Evolutionary conservation across 2,329 filamentous ascomycete species (phyloP).

Genomic region (Colletotrichum sp.): DNA sequence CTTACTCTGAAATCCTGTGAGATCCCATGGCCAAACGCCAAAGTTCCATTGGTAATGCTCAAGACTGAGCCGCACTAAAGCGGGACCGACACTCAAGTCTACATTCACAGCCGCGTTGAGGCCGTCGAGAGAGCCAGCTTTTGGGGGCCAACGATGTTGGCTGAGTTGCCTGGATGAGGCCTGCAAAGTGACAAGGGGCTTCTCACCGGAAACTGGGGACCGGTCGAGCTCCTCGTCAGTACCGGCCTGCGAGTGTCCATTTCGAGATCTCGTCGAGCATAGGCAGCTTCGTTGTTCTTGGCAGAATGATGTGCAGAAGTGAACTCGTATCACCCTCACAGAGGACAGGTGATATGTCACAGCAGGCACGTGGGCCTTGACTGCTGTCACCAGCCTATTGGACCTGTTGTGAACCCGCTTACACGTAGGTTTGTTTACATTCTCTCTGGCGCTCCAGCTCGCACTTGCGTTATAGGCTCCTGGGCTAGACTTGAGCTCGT

Average conservation of each 20-base stretch:
- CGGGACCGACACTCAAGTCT: background rate
- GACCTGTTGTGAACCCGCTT: background rate
- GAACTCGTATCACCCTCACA: background rate
- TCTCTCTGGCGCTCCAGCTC: background rate
- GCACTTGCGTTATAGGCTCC: background rate
- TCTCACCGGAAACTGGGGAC: background rate
- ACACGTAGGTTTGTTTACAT: background rate
- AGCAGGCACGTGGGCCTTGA: background rate
- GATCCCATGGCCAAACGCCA: background rate
- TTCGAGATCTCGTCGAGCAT: background rate
- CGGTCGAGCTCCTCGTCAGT: background rate
- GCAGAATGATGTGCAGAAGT: background rate
- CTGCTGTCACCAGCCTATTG: background rate
- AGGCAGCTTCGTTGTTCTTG: background rate
- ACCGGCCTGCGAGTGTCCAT: background rate
- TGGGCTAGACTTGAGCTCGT: background rate
- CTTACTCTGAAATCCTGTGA: background rate
- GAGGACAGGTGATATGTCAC: background rate
- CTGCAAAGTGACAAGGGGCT: background rate
- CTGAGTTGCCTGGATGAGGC: background rate
- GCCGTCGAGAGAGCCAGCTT: background rate
- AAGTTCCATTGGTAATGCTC: background rate
- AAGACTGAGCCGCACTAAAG: background rate
- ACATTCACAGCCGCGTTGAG: conserved; percentile 9
- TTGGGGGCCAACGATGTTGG: background rate